These are phyloP conservation scores for Paracoccidioides lutzii DNA, from an alignment of 2,329 filamentous ascomycete genomes.

Conservation along the genomic window DNA sequence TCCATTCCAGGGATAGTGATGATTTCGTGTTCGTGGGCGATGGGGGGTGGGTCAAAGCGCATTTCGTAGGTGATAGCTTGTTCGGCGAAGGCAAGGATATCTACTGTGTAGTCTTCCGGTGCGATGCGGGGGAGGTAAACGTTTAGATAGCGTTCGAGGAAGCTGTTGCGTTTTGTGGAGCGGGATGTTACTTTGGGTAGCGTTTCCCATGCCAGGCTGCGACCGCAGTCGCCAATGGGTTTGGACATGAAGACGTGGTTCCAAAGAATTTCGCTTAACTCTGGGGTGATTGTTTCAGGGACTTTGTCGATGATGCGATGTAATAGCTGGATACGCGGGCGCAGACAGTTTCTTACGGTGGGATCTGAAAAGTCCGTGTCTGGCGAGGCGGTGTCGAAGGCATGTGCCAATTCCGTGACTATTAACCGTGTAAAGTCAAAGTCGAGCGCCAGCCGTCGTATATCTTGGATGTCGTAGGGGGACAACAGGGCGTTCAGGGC, in stretches of 20 bases:
- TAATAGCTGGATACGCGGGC: slow-evolving; percentile 46
- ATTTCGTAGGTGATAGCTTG: slow-evolving; percentile 38
- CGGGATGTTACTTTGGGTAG: slow-evolving; percentile 35
- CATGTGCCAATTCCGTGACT: slow-evolving; percentile 51
- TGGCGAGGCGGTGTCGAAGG: slow-evolving; percentile 31
- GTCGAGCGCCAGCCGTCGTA: slow-evolving; percentile 47
- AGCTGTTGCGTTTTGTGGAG: slow-evolving; percentile 22
- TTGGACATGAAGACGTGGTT: slow-evolving; percentile 54
- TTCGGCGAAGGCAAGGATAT: slow-evolving; percentile 32
- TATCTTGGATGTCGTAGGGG: slow-evolving; percentile 35
- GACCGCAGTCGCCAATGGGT: slow-evolving; percentile 47
- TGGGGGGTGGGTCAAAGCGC: slow-evolving; percentile 43
- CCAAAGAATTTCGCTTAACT: slow-evolving; percentile 57
- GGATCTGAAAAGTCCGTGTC: slow-evolving; percentile 24
- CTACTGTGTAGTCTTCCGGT: slow-evolving; percentile 26
- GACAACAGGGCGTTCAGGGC: slow-evolving; percentile 40
- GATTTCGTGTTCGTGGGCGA: slow-evolving; percentile 26
- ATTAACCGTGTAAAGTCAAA: slow-evolving; percentile 50
- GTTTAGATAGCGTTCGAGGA: slow-evolving; percentile 33
- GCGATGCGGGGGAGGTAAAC: slow-evolving; percentile 29
- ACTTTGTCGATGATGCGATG: slow-evolving; percentile 46
- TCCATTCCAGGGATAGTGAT: slow-evolving; percentile 44
- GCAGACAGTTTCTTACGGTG: slow-evolving; percentile 35
- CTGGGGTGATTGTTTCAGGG: slow-evolving; percentile 48
- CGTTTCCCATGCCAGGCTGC: slow-evolving; percentile 57